phyloP scores from a whole-genome alignment of 805 yeast species.

The Blastobotrys peoriensis region DNA sequence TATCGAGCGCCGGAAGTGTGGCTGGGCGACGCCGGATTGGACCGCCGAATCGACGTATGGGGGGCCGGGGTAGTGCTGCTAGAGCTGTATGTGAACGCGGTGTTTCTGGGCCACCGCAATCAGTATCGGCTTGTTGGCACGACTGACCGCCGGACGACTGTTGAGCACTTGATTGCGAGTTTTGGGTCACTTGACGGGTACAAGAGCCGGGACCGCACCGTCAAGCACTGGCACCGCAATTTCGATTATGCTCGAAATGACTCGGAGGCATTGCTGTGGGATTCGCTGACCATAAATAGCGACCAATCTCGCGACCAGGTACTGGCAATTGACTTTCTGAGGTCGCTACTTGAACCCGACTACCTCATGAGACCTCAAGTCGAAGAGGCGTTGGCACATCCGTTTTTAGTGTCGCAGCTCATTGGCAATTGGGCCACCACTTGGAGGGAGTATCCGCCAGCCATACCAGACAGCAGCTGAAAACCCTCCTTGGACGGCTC shows the following conservation, averaged over 20 bases:
- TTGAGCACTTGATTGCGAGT: slow-evolving; percentile 1
- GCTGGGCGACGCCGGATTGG: slow-evolving; percentile 20
- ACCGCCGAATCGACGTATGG: slow-evolving; percentile 22
- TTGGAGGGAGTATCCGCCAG: neutral
- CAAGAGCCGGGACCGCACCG: neutral
- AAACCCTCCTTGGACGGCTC: no score
- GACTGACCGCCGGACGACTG: neutral
- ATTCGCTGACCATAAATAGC: neutral
- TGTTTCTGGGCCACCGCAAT: slow-evolving; percentile 2
- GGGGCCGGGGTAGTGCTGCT: slow-evolving; percentile 22
- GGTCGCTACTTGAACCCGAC: neutral
- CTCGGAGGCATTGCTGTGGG: neutral
- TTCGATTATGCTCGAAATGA: neutral
- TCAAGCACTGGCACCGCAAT: neutral
- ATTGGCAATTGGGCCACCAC: slow-evolving; percentile 1
- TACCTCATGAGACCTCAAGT: neutral
- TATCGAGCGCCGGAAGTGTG: slow-evolving; percentile 25
- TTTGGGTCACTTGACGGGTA: slow-evolving; percentile 5
- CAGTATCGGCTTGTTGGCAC: slow-evolving; percentile 2
- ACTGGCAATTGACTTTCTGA: neutral
- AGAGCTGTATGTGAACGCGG: slow-evolving; percentile 16
- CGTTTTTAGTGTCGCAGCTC: neutral
- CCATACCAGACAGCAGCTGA: no score
- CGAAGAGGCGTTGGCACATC: slow-evolving; percentile 1
- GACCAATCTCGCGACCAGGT: neutral